Conservation (phyloP, 345 rosid species). For the Sisymbrium irio region DNA sequence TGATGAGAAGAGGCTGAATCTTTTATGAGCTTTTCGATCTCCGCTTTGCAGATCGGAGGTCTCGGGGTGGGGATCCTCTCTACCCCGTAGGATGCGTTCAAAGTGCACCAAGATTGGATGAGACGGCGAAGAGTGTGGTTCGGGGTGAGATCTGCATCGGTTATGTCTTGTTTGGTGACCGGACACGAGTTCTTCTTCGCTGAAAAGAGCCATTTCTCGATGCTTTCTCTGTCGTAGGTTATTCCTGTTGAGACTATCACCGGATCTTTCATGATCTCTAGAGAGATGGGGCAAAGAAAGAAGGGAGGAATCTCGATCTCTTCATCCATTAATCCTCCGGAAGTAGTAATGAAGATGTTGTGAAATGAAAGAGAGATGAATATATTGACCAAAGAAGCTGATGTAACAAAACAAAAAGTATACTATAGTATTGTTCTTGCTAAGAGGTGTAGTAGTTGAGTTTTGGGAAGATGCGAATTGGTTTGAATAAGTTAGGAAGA, state of each 20-base stretch:
- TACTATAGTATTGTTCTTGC: conserved; percentile 6
- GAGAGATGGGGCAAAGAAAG: conserved; percentile 73
- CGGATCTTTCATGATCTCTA: conserved; percentile 74
- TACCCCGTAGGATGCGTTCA: conserved; percentile 74
- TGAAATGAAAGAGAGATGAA: conserved; percentile 9
- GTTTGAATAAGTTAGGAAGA: conserved; percentile 36
- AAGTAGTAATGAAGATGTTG: not conserved
- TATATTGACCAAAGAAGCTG: conserved; percentile 15
- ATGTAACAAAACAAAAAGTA: not conserved
- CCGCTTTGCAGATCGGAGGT: conserved; percentile 54
- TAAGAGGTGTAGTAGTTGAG: conserved; percentile 28
- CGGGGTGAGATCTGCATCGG: conserved; percentile 65
- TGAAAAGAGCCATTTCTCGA: conserved; percentile 63
- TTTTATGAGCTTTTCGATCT: conserved; percentile 54
- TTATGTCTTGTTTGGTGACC: conserved; percentile 62
- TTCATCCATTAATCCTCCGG: conserved; percentile 41
- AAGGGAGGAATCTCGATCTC: conserved; percentile 62
- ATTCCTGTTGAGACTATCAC: conserved; percentile 63
- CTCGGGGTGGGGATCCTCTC: conserved; percentile 92
- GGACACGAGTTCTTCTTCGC: conserved; percentile 59
- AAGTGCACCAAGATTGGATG: conserved; percentile 89
- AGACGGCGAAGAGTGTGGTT: conserved; percentile 85
- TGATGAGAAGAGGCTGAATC: conserved; percentile 48
- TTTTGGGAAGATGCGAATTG: conserved; percentile 34
- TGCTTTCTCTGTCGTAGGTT: conserved; percentile 66